phyloP scores from a whole-genome alignment of 1,284 basidiomycete species.

The Ustilago cynodontis region DNA sequence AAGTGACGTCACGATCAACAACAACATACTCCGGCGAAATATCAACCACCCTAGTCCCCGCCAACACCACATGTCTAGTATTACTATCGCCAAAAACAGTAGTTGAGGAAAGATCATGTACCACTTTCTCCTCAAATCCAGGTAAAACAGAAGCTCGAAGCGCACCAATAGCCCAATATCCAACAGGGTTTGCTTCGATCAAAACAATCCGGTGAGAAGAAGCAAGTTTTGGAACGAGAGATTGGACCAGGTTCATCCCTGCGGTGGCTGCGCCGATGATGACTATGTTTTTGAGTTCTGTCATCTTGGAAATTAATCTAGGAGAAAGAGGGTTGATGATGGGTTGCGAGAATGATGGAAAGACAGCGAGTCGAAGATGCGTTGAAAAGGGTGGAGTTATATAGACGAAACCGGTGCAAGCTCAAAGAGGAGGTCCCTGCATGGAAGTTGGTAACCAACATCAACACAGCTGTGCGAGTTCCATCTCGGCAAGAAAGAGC shows the following conservation, averaged over 20 bases:
- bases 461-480: no score
- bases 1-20: slow-evolving; percentile 26
- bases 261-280: slow-evolving; percentile 50
- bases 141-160: slow-evolving; percentile 71
- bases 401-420: no score
- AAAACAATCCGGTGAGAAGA: slow-evolving; percentile 71
- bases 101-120: slow-evolving; percentile 25
- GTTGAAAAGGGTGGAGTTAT: no score
- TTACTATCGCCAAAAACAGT: slow-evolving; percentile 22
- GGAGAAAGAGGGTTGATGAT: no score
- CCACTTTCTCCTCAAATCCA: slow-evolving; percentile 57
- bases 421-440: no score
- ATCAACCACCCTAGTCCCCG: slow-evolving; percentile 22
- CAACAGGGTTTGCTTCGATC: slow-evolving; percentile 70
- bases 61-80: slow-evolving; percentile 38
- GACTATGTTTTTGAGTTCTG: slow-evolving; percentile 44
- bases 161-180: slow-evolving; percentile 69
- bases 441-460: no score
- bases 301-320: background rate
- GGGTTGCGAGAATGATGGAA: no score
- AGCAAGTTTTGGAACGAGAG: no score
- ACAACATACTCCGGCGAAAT: slow-evolving; percentile 19
- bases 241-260: slow-evolving; percentile 60
- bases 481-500: no score
- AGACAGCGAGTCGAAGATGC: no score